Evolutionary conservation across 441 rosid species (phyloP).

Genomic region (Mallotus japonicus): DNA sequence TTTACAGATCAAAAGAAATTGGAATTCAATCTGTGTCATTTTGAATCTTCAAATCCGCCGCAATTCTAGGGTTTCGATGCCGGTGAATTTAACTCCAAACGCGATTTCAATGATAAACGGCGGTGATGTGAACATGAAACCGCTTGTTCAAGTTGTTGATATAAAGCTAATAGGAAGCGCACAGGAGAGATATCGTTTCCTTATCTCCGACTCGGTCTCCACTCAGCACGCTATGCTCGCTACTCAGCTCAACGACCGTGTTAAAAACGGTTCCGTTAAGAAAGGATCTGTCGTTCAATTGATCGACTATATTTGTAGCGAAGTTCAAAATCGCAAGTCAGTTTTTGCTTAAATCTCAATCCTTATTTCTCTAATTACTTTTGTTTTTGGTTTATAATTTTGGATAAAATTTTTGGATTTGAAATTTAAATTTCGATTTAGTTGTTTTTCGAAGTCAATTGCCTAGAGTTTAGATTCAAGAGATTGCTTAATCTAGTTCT

Average conservation of each 20-base stretch:
- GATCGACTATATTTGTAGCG: conserved; percentile 76
- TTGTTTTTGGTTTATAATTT: background rate
- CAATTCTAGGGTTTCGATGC: conserved; percentile 38
- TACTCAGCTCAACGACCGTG: conserved; percentile 70
- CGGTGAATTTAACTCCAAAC: conserved; percentile 63
- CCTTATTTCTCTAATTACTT: background rate
- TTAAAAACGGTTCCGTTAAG: conserved; percentile 52
- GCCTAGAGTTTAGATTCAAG: background rate
- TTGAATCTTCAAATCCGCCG: too few relatives aligned
- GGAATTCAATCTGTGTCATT: too few relatives aligned
- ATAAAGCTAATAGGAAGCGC: conserved; percentile 51
- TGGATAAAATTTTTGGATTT: background rate
- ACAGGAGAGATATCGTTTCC: conserved; percentile 69
- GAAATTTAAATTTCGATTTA: too few relatives aligned
- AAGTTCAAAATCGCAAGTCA: conserved; percentile 66
- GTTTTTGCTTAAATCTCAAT: background rate
- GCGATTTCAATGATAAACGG: conserved; percentile 59
- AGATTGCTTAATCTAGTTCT: background rate
- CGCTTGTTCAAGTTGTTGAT: conserved; percentile 73
- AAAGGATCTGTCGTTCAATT: conserved; percentile 77
- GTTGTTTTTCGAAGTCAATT: background rate
- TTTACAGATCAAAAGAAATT: too few relatives aligned
- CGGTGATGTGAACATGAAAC: conserved; percentile 75
- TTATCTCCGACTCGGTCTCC: conserved; percentile 58
- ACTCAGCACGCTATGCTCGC: conserved; percentile 79